Conservation (phyloP, 331 rosid species). For the Rosa hybrid region DNA sequence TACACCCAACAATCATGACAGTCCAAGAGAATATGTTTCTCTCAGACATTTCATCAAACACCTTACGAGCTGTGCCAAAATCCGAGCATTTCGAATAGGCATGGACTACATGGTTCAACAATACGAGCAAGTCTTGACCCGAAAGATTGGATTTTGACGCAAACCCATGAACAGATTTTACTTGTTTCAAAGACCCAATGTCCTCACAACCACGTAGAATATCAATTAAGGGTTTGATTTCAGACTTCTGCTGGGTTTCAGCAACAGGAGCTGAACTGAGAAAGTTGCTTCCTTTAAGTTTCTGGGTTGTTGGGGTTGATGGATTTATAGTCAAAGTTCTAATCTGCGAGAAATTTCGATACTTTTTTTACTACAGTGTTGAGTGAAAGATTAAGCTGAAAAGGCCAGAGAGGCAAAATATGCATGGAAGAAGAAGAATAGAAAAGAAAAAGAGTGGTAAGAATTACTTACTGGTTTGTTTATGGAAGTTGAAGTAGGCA, state of each 20-base stretch:
- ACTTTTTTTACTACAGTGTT: not conserved
- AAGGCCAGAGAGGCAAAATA: not conserved
- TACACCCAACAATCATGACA: slow-evolving; percentile 59
- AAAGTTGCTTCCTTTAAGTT: slow-evolving; percentile 28
- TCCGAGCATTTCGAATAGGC: slow-evolving; percentile 59
- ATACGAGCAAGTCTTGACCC: slow-evolving; percentile 42
- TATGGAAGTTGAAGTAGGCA: slow-evolving; percentile 9
- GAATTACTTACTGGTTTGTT: slow-evolving; percentile 23
- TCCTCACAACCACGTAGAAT: slow-evolving; percentile 47
- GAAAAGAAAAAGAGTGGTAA: not conserved
- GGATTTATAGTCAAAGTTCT: slow-evolving; percentile 26
- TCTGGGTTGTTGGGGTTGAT: slow-evolving; percentile 25
- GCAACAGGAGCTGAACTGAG: slow-evolving; percentile 17
- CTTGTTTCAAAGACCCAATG: slow-evolving; percentile 36
- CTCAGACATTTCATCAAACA: slow-evolving; percentile 65
- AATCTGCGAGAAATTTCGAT: slow-evolving; percentile 23
- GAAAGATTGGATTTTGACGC: slow-evolving; percentile 46
- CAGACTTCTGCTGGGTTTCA: slow-evolving; percentile 27
- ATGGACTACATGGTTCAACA: slow-evolving; percentile 55
- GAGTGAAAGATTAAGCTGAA: not conserved
- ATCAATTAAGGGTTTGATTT: slow-evolving; percentile 43
- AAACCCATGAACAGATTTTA: slow-evolving; percentile 59
- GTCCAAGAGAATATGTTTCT: slow-evolving; percentile 76
- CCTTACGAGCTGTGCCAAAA: slow-evolving; percentile 38
- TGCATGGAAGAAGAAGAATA: not conserved